Conservation (phyloP, 108 stramenopile species). For the Skeletonema potamos region DNA sequence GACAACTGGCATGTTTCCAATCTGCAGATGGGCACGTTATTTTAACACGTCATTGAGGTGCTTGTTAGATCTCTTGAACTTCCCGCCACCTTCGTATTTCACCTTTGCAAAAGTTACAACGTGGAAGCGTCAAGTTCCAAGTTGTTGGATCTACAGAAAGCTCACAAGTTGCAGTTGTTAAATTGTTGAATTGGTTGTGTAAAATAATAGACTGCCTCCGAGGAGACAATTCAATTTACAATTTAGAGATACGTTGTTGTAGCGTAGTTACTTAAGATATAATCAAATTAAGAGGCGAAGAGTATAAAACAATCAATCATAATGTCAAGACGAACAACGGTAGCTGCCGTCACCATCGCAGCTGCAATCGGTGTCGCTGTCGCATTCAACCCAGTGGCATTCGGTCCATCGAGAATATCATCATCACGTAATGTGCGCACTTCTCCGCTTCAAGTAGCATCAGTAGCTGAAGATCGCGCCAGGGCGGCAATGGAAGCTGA, state of each 20-base stretch:
- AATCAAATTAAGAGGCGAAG: neutral
- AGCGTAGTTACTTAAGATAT: neutral
- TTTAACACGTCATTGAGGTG: neutral
- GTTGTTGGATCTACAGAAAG: neutral
- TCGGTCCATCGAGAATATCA: conserved; percentile 15
- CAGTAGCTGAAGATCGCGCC: conserved; percentile 48
- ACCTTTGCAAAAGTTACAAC: neutral
- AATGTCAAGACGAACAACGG: conserved; percentile 31
- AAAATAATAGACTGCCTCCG: neutral
- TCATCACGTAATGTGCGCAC: neutral
- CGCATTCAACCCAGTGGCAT: conserved; percentile 27
- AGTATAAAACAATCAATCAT: neutral
- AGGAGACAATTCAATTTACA: neutral
- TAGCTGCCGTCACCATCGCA: conserved; percentile 25
- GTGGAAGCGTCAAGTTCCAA: neutral
- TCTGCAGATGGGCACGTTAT: neutral
- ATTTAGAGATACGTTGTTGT: neutral
- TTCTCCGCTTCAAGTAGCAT: neutral
- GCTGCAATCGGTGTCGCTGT: conserved; percentile 13
- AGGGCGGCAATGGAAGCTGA: conserved; percentile 48
- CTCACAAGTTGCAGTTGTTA: neutral
- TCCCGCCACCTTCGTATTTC: neutral
- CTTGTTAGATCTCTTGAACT: neutral
- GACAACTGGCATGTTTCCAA: too few species aligned
- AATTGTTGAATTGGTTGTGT: neutral